Evolutionary conservation across 1,284 basidiomycete genomes (phyloP).

Genomic region (Ustilago xerochloae): DNA sequence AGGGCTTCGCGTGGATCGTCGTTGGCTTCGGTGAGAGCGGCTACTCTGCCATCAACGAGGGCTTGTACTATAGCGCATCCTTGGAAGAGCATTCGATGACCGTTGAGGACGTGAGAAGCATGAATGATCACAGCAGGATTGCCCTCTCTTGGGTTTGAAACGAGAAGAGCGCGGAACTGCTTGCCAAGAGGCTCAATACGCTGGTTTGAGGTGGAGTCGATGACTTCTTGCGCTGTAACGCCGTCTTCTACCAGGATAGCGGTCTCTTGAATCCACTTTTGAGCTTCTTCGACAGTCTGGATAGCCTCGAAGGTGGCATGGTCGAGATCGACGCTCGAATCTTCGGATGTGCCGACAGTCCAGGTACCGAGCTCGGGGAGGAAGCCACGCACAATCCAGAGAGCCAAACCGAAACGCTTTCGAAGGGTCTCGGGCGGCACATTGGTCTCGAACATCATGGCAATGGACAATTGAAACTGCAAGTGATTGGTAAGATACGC

Average conservation of each 20-base stretch:
- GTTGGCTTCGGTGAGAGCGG: background rate
- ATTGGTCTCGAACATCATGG: conserved; percentile 13
- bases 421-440: conserved; percentile 8
- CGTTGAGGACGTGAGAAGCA: conserved; percentile 32
- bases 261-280: conserved; percentile 31
- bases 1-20: conserved; percentile 11
- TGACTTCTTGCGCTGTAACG: conserved; percentile 12
- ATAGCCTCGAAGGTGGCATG: conserved; percentile 18
- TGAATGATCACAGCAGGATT: conserved; percentile 13
- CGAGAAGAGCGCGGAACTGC: conserved; percentile 28
- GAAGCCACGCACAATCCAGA: conserved; percentile 15
- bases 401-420: conserved; percentile 20
- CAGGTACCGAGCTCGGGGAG: conserved; percentile 23
- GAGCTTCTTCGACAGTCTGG: conserved; percentile 22
- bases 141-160: conserved; percentile 8
- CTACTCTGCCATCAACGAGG: conserved; percentile 4
- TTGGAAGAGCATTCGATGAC: conserved; percentile 18
- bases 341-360: background rate
- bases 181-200: conserved; percentile 28
- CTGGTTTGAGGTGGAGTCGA: conserved; percentile 12
- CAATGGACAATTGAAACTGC: conserved; percentile 22
- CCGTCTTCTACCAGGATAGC: conserved; percentile 23
- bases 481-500: background rate
- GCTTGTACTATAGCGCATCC: conserved; percentile 15
- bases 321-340: conserved; percentile 15